phyloP scores from a whole-genome alignment of 2,329 filamentous ascomycete genomes.

The Aureobasidium sp. region DNA sequence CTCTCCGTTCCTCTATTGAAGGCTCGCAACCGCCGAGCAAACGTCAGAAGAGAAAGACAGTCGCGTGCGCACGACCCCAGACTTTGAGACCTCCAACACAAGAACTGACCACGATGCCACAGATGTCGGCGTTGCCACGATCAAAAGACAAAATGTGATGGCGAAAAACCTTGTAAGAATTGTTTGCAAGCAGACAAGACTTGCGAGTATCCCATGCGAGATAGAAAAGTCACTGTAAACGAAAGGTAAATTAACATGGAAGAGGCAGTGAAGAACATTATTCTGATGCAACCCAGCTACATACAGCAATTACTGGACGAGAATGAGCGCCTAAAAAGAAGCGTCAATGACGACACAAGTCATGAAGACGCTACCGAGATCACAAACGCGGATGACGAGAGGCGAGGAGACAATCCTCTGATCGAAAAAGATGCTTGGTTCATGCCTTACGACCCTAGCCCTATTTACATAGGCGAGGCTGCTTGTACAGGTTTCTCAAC shows the following conservation, averaged over 20 bases:
- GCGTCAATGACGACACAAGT: background rate
- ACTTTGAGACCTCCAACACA: background rate
- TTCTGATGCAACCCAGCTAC: slow-evolving; percentile 15
- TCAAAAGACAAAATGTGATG: slow-evolving; percentile 28
- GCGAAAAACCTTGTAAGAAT: slow-evolving; percentile 25
- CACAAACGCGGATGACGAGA: slow-evolving; percentile 16
- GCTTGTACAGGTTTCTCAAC: slow-evolving; percentile 32
- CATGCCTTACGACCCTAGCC: slow-evolving; percentile 22
- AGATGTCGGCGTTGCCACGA: slow-evolving; percentile 14
- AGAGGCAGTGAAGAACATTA: background rate
- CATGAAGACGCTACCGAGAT: background rate
- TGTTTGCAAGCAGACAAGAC: slow-evolving; percentile 20
- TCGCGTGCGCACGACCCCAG: background rate
- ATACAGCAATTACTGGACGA: slow-evolving; percentile 24
- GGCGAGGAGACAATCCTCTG: slow-evolving; percentile 26
- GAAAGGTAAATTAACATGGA: slow-evolving; percentile 16
- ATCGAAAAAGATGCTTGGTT: slow-evolving; percentile 31
- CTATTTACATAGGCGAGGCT: slow-evolving; percentile 30
- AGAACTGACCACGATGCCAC: background rate
- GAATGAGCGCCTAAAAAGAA: slow-evolving; percentile 22
- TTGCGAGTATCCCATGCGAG: slow-evolving; percentile 22
- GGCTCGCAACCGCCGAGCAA: background rate
- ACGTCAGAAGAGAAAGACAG: slow-evolving; percentile 8
- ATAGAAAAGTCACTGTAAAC: slow-evolving; percentile 25
- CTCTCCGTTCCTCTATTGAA: slow-evolving; percentile 17